Evolutionary conservation across 805 yeast species (phyloP), one percentile per base, ranked within the genome.

Genomic region (Isabelozyma pseudorhagii): DNA sequence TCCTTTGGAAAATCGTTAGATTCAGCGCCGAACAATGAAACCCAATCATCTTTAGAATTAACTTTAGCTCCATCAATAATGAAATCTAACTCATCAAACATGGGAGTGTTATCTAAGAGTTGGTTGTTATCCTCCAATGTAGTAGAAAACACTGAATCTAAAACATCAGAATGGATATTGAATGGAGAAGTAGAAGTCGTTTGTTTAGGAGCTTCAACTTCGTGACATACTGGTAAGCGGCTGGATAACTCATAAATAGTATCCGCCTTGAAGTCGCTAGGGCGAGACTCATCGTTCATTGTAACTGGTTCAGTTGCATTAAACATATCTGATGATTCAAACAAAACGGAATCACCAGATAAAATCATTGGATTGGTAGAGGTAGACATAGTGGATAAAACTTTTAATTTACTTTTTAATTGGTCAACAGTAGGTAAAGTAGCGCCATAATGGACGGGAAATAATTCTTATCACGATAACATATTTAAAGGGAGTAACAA

Each of bases 81-180:
- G 48, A 71, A 71, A 54, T 73, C 80, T 51, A 67, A 60, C 48
- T 82, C 82, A 59, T 82, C 86, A 57, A 84, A 84, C 80, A 84
- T 79, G 50, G 88, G 85, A 58, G 83, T 73, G 46, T 67, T 62
- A 55, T 77, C 80, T 48, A 61, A 64, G 48, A 63, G 54, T 42
- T 60, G 62, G 51, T 59, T 62, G 50, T 55, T 50, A 46, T 67
- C 72, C 52, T 69, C 75, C 61, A 71, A 63, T 41, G 59, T 61
- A 53, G 62, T 63, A 36, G 74, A 66, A 57, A 81, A 80, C 38
- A 80, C 80, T 11, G 83, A 78, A 46, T 79, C 80, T 56, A 81
- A 61, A 29, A 80, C 77, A 45, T 77, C 72, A 11, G 80, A 67
- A 59, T 80, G 82, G 58, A 84, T 71, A 54, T 79, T 76, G 52